Evolutionary conservation across 768 basidiomycete species (phyloP), one percentile per base, ranked within the genome.

Genomic region (Tricholoma sp.): DNA sequence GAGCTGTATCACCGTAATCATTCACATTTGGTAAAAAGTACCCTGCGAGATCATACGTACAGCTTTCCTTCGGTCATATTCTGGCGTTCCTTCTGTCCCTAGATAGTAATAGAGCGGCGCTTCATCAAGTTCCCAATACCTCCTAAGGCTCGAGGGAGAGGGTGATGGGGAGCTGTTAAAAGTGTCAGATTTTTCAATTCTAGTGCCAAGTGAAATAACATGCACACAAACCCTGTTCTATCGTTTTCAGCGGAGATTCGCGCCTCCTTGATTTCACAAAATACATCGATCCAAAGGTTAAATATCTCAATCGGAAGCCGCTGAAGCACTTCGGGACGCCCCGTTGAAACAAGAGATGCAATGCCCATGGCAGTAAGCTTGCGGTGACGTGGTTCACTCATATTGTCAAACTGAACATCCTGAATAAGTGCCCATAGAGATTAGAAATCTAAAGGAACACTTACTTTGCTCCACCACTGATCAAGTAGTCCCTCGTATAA

Each of bases 261-360:
- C 7, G 83, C 83, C 70, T 95, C 94, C 65, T 85, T 88, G 52
- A 94, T 78, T 67, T 94, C 92, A 12, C 86, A 88, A 54, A 95
- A 85, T 5, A 94, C 93, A 60, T 94, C 93, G 37, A 88, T 73
- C 93, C 93, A 96, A 27, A 94, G 71, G 64, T 91, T 89, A 69
- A 91, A 89, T 22, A 92, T 83, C 63, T 94, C 93, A 3, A 77
- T 80, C 12, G 83, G 78, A 22, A 96, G 72, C 18, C 89, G 80
- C 29, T 80, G 76, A 9, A 96, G 80, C 10, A 93, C 84, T 63
- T 91, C 86, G 0, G 79, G 78, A 19, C 83, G 81, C 11, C 83
- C 90, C 0, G 91, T 91, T 0, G 89, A 82, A 34, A 91, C 84
- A 3, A 95, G 79, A 45, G 80, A 75, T 2, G 90, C 89, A 45